phyloP scores from a whole-genome alignment of 2,329 filamentous ascomycete genomes.

The Fusarium cicatricum region DNA sequence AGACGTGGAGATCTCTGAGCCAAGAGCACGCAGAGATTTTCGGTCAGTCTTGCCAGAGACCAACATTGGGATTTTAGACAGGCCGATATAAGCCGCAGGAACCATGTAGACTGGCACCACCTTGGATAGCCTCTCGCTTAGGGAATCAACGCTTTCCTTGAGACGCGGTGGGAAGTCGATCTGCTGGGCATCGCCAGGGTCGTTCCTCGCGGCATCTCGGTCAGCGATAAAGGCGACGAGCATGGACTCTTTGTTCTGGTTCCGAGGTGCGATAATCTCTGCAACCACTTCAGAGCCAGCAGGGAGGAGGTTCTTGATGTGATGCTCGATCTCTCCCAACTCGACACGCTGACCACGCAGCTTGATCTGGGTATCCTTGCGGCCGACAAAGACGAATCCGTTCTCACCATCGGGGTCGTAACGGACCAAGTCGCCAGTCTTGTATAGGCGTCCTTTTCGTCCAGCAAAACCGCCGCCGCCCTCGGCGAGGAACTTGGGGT shows the following conservation, averaged over 20 bases:
- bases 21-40: slow-evolving; percentile 33
- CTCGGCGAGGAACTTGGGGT: slow-evolving; percentile 60
- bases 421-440: slow-evolving; percentile 66
- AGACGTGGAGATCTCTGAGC: slow-evolving; percentile 30
- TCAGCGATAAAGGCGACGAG: slow-evolving; percentile 38
- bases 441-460: slow-evolving; percentile 59
- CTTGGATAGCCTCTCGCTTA: slow-evolving; percentile 34
- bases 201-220: slow-evolving; percentile 25
- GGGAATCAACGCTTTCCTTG: slow-evolving; percentile 20
- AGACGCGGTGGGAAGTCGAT: slow-evolving; percentile 34
- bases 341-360: slow-evolving; percentile 72
- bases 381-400: slow-evolving; percentile 64
- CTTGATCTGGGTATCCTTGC: slow-evolving; percentile 75
- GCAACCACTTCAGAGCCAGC: slow-evolving; percentile 53
- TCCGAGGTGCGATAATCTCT: slow-evolving; percentile 56
- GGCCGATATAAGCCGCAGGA: slow-evolving; percentile 31
- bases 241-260: slow-evolving; percentile 45
- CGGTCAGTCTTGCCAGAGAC: slow-evolving; percentile 40
- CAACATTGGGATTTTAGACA: slow-evolving; percentile 37
- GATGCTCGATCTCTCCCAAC: slow-evolving; percentile 62
- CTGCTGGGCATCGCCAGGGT: slow-evolving; percentile 20
- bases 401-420: slow-evolving; percentile 63
- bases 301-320: slow-evolving; percentile 53
- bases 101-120: slow-evolving; percentile 39
- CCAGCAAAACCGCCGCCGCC: slow-evolving; percentile 49